Evolutionary conservation across 805 yeast genomes (phyloP), one percentile per base, ranked within the genome.

Genomic region (Yarrowia keelungensis): DNA sequence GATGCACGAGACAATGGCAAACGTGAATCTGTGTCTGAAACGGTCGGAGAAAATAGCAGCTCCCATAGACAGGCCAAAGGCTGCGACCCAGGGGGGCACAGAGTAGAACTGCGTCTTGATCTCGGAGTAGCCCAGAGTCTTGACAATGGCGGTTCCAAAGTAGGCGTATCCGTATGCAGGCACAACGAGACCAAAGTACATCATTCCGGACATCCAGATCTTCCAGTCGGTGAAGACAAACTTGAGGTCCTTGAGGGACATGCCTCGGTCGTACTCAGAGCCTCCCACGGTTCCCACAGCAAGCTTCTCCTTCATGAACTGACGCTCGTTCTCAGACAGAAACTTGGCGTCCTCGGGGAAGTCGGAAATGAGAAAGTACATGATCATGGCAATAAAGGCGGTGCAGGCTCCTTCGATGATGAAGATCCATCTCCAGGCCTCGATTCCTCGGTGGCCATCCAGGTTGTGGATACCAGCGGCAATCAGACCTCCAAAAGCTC

Each of bases 51-150:
- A 71, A 69, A 81, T 79, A 0, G 97, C 94, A n/a, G 84, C 71
- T 4, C 85, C 73, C 78, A 88, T 87, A 53, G 88, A 84, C 42
- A 84, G 79, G 7, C 89, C 92, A 74, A 91, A 89, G 0, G 97
- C 90, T 38, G 83, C 79, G 50, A 90, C 81, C 93, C 96, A 92
- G 22, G 97, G 96, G 72, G 91, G 92, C 61, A 92, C 90, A 0
- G 97, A 89, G 79, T 88, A 88, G 68, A 89, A 84, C 77, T 92
- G 92, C 10, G 96, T 94, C 69, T 84, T 81, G 73, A 87, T 89
- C 2, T 91, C 87, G 2, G 91, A 83, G 80, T 88, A 83, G 22
- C 89, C 89, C 79, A 89, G 80, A 49, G 83, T 77, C 66, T 80
- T 80, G 75, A 89, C 87, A 75, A 89, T 89, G 39, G 89, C 81